Conservation (phyloP, 306 rosid genomes). For the Medicago truncatula region DNA sequence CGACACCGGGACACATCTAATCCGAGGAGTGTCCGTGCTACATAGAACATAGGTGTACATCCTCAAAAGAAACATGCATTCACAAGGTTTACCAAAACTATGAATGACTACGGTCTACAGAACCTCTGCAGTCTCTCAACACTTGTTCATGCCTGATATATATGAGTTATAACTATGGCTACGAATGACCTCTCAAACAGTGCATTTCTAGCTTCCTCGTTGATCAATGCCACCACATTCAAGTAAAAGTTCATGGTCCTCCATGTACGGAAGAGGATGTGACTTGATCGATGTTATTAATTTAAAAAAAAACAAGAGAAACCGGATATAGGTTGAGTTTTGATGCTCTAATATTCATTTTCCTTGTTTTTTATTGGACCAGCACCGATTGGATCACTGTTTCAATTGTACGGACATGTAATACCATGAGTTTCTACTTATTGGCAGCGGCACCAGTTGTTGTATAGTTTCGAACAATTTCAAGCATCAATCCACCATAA, state of each 20-base stretch:
- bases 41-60: not conserved
- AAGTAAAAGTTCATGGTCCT: not conserved
- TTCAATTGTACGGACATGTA: not conserved
- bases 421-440: not conserved
- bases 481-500: not conserved
- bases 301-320: not conserved
- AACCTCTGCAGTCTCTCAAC: slow-evolving; percentile 16
- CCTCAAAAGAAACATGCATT: slow-evolving; percentile 7
- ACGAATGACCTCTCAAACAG: not conserved
- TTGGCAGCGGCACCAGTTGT: not conserved
- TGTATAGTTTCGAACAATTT: not conserved
- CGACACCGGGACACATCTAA: no score
- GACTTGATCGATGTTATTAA: not conserved
- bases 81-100: slow-evolving; percentile 9
- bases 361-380: not conserved
- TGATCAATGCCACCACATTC: not conserved
- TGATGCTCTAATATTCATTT: not conserved
- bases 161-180: not conserved
- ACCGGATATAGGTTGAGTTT: not conserved
- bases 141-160: slow-evolving; percentile 11
- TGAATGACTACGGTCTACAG: not conserved
- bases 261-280: not conserved
- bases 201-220: not conserved
- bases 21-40: no score
- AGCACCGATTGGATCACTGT: no score